Base-by-base conservation (phyloP, 2,329 filamentous ascomycete genomes). In the Fusarium poae region DNA sequence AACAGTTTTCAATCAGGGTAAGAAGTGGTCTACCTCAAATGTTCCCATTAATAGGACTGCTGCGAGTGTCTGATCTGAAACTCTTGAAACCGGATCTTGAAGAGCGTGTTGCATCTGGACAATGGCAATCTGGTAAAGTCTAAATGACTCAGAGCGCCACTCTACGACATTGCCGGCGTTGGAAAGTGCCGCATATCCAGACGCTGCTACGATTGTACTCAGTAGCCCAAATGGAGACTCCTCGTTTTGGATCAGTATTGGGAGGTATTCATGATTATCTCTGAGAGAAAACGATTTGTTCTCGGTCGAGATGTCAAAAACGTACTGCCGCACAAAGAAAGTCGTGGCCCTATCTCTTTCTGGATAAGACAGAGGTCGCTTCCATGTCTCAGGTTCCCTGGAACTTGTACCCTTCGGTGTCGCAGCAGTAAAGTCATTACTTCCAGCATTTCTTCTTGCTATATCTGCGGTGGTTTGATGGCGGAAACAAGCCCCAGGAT, bases 321-420 rank as follows among this genome's bases (percentile, higher is more conserved):
- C 54, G 10, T 73, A 73, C 21, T 73, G 70, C 6, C 57, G 40
- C 27, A 73, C 53, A 25, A 73, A 73, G n/a, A 73, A 73, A 5
- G 44, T 42, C 3, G 44, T 72, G 1, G 68, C 68, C 29, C 57
- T 57, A 8, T 73, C 70, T 16, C 40, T 46, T 4, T 34, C 27
- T 32, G 68, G 45, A 7, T 60, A 63, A 1, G 66, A 70, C 4
- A 73, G 12, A 7, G 45, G 39, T 2, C 55, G 63, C 13, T 56
- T 69, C 35, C 56, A 65, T 1, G 20, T 18, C 1, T 25, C 32
- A 2, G 44, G 51, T 2, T 23, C 32, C 7, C 6, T 34, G 2
- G 32, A 34, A 9, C 32, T 18, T 8, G 15, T 15, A 9, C 3
- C 7, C 30, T 6, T 32, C 16, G 32, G 15, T 34, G 9, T 15